These are phyloP conservation scores for Fusarium dimerum DNA, from an alignment of 2,329 filamentous ascomycete genomes.

Conservation along the genomic window DNA sequence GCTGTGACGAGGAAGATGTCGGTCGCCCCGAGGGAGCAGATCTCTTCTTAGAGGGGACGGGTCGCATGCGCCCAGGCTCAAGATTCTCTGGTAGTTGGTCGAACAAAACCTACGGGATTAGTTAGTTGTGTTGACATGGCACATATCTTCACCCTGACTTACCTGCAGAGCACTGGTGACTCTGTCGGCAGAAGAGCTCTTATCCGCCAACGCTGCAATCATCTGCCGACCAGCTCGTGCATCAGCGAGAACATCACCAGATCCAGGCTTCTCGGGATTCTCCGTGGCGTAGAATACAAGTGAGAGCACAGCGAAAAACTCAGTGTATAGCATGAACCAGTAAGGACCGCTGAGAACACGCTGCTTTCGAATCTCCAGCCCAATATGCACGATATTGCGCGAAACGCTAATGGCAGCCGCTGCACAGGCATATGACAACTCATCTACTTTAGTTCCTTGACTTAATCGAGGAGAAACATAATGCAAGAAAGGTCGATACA, in stretches of 20 bases:
- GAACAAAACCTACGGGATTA: slow-evolving; percentile 67
- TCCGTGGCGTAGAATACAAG: slow-evolving; percentile 79
- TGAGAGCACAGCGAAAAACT: slow-evolving; percentile 79
- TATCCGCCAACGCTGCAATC: slow-evolving; percentile 74
- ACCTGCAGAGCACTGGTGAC: slow-evolving; percentile 79
- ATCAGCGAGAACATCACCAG: slow-evolving; percentile 80
- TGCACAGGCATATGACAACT: slow-evolving; percentile 75
- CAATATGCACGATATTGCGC: slow-evolving; percentile 77
- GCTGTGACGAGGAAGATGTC: slow-evolving; percentile 29
- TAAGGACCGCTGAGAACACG: slow-evolving; percentile 77
- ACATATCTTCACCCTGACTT: slow-evolving; percentile 39
- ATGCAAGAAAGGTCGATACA: slow-evolving; percentile 82
- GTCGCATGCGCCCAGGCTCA: slow-evolving; percentile 49
- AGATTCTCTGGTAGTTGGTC: slow-evolving; percentile 77
- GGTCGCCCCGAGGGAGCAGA: slow-evolving; percentile 47
- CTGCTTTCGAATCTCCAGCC: slow-evolving; percentile 73
- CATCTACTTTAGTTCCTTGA: slow-evolving; percentile 62
- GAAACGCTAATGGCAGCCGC: slow-evolving; percentile 63
- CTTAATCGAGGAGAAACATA: slow-evolving; percentile 70
- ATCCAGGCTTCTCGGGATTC: slow-evolving; percentile 73
- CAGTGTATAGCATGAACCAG: slow-evolving; percentile 85
- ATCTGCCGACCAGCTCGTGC: slow-evolving; percentile 83
- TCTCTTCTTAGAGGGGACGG: slow-evolving; percentile 54
- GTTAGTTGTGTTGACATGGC: slow-evolving; percentile 3
- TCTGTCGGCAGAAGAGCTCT: slow-evolving; percentile 85